Evolutionary conservation across 2,329 filamentous ascomycete genomes (phyloP).

Genomic region (Fusarium camptoceras): DNA sequence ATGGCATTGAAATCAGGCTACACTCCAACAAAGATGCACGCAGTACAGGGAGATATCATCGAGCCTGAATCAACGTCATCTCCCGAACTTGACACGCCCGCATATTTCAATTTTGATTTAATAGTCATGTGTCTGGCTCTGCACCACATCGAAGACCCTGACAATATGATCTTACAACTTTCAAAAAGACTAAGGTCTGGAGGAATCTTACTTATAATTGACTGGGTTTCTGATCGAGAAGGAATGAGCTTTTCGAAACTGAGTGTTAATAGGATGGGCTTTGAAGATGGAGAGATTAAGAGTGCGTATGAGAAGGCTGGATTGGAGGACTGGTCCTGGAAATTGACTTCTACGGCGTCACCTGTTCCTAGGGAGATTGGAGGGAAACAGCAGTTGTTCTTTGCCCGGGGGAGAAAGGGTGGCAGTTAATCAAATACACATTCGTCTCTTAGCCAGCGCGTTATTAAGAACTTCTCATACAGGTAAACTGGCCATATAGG

Average conservation of each 20-base stretch:
- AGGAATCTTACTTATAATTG: slow-evolving; percentile 51
- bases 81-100: slow-evolving; percentile 31
- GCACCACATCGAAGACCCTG: slow-evolving; percentile 51
- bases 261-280: slow-evolving; percentile 41
- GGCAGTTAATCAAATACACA: neutral
- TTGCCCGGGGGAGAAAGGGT: slow-evolving; percentile 40
- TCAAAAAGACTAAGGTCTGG: slow-evolving; percentile 46
- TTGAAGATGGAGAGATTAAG: slow-evolving; percentile 40
- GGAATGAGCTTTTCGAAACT: slow-evolving; percentile 16
- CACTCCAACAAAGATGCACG: slow-evolving; percentile 44
- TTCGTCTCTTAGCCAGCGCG: neutral
- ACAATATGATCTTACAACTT: slow-evolving; percentile 46
- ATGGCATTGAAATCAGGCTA: slow-evolving; percentile 43
- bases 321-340: slow-evolving; percentile 44
- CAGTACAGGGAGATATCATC: slow-evolving; percentile 49
- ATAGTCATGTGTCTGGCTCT: slow-evolving; percentile 52
- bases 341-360: slow-evolving; percentile 32
- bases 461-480: neutral
- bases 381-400: slow-evolving; percentile 44
- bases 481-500: neutral
- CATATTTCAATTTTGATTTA: slow-evolving; percentile 49
- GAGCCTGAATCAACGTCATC: slow-evolving; percentile 37
- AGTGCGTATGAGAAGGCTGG: slow-evolving; percentile 41
- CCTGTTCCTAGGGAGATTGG: slow-evolving; percentile 43
- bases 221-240: slow-evolving; percentile 43